Conservation (phyloP, 305 asterid species). For the Solanum chacoense region DNA sequence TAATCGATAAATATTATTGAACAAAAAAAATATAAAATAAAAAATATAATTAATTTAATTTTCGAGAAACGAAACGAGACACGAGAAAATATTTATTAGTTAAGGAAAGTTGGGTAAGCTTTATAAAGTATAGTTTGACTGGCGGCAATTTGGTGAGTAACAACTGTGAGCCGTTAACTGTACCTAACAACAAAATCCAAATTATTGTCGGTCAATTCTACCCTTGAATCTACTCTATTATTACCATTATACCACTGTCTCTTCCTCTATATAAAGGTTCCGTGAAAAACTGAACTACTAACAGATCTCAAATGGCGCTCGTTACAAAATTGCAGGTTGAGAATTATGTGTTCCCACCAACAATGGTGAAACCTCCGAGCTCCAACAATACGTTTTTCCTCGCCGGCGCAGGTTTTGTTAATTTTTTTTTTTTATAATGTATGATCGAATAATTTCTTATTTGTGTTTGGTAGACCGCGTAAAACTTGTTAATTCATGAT, state of each 20-base stretch:
- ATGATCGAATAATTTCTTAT: too few species aligned
- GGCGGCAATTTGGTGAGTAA: not conserved
- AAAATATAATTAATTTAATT: not conserved
- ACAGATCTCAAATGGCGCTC: constrained; percentile 4
- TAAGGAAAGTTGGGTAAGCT: not conserved
- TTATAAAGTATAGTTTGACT: not conserved
- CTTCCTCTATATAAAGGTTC: not conserved
- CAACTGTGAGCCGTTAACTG: not conserved
- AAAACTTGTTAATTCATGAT: not conserved
- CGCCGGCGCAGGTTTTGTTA: constrained; percentile 73
- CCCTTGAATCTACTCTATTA: not conserved
- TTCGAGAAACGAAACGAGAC: not conserved
- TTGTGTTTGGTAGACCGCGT: not conserved
- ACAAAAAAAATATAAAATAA: not conserved
- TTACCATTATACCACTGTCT: not conserved
- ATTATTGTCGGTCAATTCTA: not conserved
- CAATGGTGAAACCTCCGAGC: constrained; percentile 47
- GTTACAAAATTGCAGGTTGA: constrained; percentile 45
- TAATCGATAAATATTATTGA: rapidly evolving
- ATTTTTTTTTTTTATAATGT: too few species aligned
- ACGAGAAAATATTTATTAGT: not conserved
- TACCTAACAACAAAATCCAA: not conserved
- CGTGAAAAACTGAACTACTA: not conserved
- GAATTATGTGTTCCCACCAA: constrained; percentile 35
- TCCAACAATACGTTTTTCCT: constrained; percentile 44